Evolutionary conservation across 805 yeast species (phyloP), one percentile per base, ranked within the genome.

Genomic region (Metschnikowia amazonensis): DNA sequence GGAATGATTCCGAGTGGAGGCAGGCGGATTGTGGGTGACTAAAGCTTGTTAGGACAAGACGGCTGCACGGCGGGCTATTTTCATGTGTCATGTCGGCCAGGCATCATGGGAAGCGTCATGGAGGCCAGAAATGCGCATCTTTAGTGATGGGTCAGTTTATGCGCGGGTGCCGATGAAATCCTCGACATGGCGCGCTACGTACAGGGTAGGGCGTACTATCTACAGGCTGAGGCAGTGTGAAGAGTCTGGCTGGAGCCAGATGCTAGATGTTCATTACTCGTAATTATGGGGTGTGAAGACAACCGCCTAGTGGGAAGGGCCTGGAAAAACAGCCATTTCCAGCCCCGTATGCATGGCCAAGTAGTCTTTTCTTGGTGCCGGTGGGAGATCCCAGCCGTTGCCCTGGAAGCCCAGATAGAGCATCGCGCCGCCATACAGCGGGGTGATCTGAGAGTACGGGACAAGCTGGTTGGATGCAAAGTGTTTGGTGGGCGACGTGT

Each of bases 401-500:
- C 28, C 38, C 14, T 25, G 23, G 23, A 17, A 11, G 32, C 28
- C 21, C 24, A 13, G 24, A 17, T 16, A 27, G 32, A 13, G 25
- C 33, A 25, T 20, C 32, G 42, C 42, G 14, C 34, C 42, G 14
- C 34, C 35, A 20, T 29, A 31, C 36, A 14, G 36, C 24, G 41
- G 31, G 13, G 31, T 25, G 32, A 25, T 13, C 31, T 36, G 41
- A 6, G 41, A 5, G 24, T 7, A 36, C 11, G 36, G 29, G n/a
- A 36, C 35, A 14, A 29, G 11, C 16, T 21, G 35, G 42, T 16
- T 39, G 13, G 32, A 21, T 23, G 35, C 35, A 23, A 39, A 36
- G 41, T 16, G 42, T 21, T 39, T 21, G 17, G 31, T 28, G 16
- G 53, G 51, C 36, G 44, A 47, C 17, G 52, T 40, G 29, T 46